phyloP scores from a whole-genome alignment of 179 eudicot species.

The Drosera spatulata region DNA sequence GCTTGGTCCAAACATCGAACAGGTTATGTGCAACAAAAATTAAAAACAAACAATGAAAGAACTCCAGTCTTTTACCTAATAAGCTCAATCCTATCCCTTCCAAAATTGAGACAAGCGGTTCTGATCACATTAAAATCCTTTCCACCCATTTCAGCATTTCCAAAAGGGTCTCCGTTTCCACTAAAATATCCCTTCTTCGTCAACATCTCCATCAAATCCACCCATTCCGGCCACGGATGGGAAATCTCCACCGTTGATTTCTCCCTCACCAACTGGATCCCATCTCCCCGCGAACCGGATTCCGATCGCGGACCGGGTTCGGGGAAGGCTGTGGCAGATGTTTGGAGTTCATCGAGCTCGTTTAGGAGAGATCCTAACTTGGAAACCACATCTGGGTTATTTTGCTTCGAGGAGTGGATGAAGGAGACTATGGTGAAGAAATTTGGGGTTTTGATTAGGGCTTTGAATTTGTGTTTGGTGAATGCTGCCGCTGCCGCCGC shows the following conservation, averaged over 20 bases:
- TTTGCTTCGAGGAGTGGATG: neutral
- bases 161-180: constrained; percentile 28
- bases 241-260: constrained; percentile 7
- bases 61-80: too few relatives aligned
- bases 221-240: constrained; percentile 59
- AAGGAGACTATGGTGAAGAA: neutral
- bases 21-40: too few relatives aligned
- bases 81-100: constrained; percentile 34
- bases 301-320: neutral
- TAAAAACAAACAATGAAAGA: too few relatives aligned
- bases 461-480: neutral
- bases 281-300: neutral
- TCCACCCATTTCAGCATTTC: constrained; percentile 11
- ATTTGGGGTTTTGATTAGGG: neutral
- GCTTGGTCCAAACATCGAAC: too few relatives aligned
- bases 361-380: neutral
- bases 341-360: neutral
- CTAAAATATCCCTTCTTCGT: constrained; percentile 31
- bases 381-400: neutral
- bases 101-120: constrained; percentile 46
- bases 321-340: neutral
- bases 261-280: neutral
- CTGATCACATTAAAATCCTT: constrained; percentile 36
- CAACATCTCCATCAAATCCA: constrained; percentile 32
- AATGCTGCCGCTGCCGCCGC: neutral